phyloP scores from a whole-genome alignment of 1,284 basidiomycete genomes.

The Schizophyllum commune region DNA sequence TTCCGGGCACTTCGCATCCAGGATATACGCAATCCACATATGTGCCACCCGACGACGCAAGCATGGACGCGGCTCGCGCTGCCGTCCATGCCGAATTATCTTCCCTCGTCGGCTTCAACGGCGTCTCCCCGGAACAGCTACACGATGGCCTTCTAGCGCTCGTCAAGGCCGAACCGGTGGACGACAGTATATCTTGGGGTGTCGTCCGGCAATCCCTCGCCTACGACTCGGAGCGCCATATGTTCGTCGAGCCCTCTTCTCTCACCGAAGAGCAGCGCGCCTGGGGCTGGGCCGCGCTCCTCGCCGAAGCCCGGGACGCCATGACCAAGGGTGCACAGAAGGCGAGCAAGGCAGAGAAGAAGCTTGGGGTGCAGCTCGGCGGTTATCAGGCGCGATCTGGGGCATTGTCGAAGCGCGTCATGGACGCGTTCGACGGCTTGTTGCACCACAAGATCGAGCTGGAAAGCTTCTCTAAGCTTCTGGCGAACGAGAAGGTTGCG shows the following conservation, averaged over 20 bases:
- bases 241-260: slow-evolving; percentile 61
- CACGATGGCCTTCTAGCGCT: slow-evolving; percentile 64
- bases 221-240: slow-evolving; percentile 48
- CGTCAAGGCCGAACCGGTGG: slow-evolving; percentile 50
- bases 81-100: slow-evolving; percentile 81
- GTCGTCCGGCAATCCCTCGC: slow-evolving; percentile 47
- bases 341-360: slow-evolving; percentile 88
- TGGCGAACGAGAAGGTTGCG: slow-evolving; percentile 62
- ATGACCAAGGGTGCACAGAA: slow-evolving; percentile 83
- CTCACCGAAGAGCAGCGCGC: slow-evolving; percentile 56
- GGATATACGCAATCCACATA: slow-evolving; percentile 72
- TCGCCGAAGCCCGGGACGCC: slow-evolving; percentile 59
- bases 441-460: slow-evolving; percentile 62
- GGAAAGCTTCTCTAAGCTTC: slow-evolving; percentile 71
- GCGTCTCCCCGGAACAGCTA: slow-evolving; percentile 73
- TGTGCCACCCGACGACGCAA: slow-evolving; percentile 70
- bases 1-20: slow-evolving; percentile 82
- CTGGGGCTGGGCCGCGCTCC: slow-evolving; percentile 54
- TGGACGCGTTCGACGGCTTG: slow-evolving; percentile 64
- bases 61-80: slow-evolving; percentile 64
- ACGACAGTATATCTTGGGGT: slow-evolving; percentile 63
- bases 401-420: slow-evolving; percentile 61
- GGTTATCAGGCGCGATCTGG: slow-evolving; percentile 83
- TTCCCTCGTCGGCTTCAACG: slow-evolving; percentile 73
- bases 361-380: slow-evolving; percentile 79